Base-by-base conservation (phyloP, 768 basidiomycete genomes). In the Cystobasidium ongulense region DNA sequence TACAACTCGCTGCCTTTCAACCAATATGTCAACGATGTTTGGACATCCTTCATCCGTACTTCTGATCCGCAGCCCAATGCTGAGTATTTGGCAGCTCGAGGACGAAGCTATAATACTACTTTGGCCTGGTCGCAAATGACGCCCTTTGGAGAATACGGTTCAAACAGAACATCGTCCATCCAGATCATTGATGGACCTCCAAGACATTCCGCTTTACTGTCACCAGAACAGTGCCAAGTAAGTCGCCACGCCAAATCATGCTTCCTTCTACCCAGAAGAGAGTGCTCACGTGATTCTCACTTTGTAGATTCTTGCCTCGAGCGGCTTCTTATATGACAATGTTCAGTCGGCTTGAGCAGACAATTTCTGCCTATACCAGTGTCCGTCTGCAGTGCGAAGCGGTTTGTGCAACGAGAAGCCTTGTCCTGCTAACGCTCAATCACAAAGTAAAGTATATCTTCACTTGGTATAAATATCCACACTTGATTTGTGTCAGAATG, bases 1-100 rank as follows among this genome's bases (percentile, higher is more conserved):
- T 71, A 54, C 41, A 52, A 61, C 43, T 29, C 68, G 5, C 38
- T 73, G 38, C 38, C 31, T 2, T 73, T 43, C 63, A 43, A 29
- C 63, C 74, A 75, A 63, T 62, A 62, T 21, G 39, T 75, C 18
- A 33, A 59, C 35, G 74, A 75, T 36, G 62, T 35, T 25, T 75
- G 74, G 74, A 62, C 71, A 15, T 50, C 62, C 41, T 75, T 75
- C 59, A 23, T 75, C 68, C 65, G 74, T 4, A 75, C 71, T 33
- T 15, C 35, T 10, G 50, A 62, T 29, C 74, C 74, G 8, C 50
- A 62, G 18, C 70, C 63, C 13, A 36, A 50, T 27, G 74, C 52
- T 39, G 70, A 29, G 25, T 75, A 75, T 59, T 33, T 71, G 36
- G 21, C n/a, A 38, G 74, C 57, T 1, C 39, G 74, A 35, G 74